Base-by-base conservation (phyloP, 208 protist species). In the Acanthamoeba culbertsoni region DNA sequence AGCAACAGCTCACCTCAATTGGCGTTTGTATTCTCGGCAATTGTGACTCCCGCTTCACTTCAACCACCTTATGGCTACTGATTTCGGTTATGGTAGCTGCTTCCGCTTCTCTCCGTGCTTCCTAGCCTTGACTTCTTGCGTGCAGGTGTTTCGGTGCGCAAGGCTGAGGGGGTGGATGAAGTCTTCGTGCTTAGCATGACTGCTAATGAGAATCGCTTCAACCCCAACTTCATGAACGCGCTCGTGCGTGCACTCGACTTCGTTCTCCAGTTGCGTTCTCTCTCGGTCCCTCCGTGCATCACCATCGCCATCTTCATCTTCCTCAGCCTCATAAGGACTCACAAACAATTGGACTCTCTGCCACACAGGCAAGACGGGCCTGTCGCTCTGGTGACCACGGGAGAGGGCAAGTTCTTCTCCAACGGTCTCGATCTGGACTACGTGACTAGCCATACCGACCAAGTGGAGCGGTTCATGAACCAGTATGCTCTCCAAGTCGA, bases 381-480 rank as follows among this genome's bases (percentile, higher is more conserved):
- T 8, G 48, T 57, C 6, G 86, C 86, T 3, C 86, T 92, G n/a
- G 46, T 92, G n/a, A 65, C 57, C 23, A 73, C 53, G 0, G 79
- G 51, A 6, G 79, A 89, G 40, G 53, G 43, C 86, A 65, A 73
- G 51, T 92, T 92, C 59, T 92, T 43, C 40, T 92, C 86, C 31
- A 92, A 92, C 48, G 86, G 86, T 28, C 40, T 92, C 23, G 86
- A 92, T 75, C 59, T 92, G 2, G 43, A 92, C 62, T 92, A 65
- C 37, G 40, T 55, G 59, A n/a, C n/a, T 33, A 75, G 37, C 16
- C 86, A 65, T 33, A 37, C 59, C 20, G 51, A 65, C 35, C 23
- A 65, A 42, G 59, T 65, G 12, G 86, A 79, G 28, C 48, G 37
- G 26, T 79, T 79, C 68, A 79, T 79, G 68, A 79, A 79, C 68